Evolutionary conservation across 257 asterid species (phyloP), one percentile per base, ranked within the genome.

Genomic region (Plantago ovata): DNA sequence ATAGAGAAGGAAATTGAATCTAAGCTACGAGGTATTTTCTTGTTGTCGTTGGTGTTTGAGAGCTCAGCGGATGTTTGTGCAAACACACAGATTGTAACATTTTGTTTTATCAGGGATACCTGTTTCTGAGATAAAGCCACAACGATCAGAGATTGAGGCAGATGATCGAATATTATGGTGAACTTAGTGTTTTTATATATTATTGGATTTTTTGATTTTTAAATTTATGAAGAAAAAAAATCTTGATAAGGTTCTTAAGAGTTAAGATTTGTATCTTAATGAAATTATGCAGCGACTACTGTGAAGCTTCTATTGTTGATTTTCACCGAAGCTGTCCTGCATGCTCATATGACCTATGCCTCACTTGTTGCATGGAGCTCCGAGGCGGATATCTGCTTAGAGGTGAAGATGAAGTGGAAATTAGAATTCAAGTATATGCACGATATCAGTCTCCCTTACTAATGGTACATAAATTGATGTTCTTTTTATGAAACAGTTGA

Each of bases 341-440:
- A 15, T 91, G 98, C 64, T 69, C 81, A 49, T 91, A 76, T 73
- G 89, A 91, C 54, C 79, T 91, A 56, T 91, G 98, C 73, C 83
- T 87, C 52, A 72, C 69, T 53, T 91, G 98, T 67, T 91, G 89
- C 68, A 79, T 42, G 60, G 98, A 91, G 75, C 69, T 91, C 40
- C 81, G 94, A 46, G 75, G 60, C 53, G 95, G 94, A 48, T 43
- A 49, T 54, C 66, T 84, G 38, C 75, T 33, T 41, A 84, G 87
- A 39, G 70, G 70, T 65, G 89, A 70, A 40, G 38, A 67, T 68
- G 86, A 66, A 16, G 77, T 66, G 18, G 39, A 23, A 44, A 40
- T 49, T 46, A 23, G 60, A 42, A 77, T 52, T 70, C 33, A 32
- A 16, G 5, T 5, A 24, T 5, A 24, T 24, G 79, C 96, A 80